Conservation (phyloP, 108 stramenopile genomes). For the Phaeodactylum tricornutum region DNA sequence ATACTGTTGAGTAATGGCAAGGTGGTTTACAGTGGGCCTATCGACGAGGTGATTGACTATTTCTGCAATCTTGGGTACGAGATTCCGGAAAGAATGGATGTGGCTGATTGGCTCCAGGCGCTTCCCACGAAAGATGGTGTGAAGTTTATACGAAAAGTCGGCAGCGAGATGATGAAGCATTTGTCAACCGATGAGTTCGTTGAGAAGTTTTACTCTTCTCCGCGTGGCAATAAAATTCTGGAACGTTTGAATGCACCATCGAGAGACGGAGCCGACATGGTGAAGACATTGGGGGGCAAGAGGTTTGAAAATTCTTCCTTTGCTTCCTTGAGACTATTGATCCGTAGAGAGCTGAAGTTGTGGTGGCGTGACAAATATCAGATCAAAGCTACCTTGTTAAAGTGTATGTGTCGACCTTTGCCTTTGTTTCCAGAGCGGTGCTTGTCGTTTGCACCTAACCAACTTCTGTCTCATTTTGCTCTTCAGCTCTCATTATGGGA, state of each 20-base stretch:
- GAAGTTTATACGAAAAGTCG: slow-evolving; percentile 13
- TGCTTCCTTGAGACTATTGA: slow-evolving; percentile 25
- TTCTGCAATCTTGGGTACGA: slow-evolving; percentile 54
- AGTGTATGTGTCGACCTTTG: slow-evolving; percentile 8
- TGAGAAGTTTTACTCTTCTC: slow-evolving; percentile 32
- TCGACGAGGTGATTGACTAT: slow-evolving; percentile 41
- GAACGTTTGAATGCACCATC: slow-evolving; percentile 10
- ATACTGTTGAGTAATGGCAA: slow-evolving; percentile 73
- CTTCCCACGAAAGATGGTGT: slow-evolving; percentile 46
- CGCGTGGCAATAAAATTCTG: slow-evolving; percentile 25
- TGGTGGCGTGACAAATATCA: slow-evolving; percentile 47
- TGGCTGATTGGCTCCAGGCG: slow-evolving; percentile 18
- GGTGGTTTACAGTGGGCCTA: slow-evolving; percentile 76
- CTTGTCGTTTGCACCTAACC: too few relatives aligned
- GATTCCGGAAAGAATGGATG: slow-evolving; percentile 62
- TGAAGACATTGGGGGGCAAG: slow-evolving; percentile 9
- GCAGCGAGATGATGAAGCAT: slow-evolving; percentile 15
- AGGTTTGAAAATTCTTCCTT: slow-evolving; percentile 27
- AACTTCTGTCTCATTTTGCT: neutral
- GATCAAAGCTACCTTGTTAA: slow-evolving; percentile 32
- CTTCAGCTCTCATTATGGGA: slow-evolving; percentile 40
- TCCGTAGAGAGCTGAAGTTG: slow-evolving; percentile 26
- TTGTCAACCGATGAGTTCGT: slow-evolving; percentile 46
- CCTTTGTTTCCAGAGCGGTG: neutral
- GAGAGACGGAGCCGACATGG: neutral